phyloP scores from a whole-genome alignment of 441 rosid species.

The Capsella rubella region DNA sequence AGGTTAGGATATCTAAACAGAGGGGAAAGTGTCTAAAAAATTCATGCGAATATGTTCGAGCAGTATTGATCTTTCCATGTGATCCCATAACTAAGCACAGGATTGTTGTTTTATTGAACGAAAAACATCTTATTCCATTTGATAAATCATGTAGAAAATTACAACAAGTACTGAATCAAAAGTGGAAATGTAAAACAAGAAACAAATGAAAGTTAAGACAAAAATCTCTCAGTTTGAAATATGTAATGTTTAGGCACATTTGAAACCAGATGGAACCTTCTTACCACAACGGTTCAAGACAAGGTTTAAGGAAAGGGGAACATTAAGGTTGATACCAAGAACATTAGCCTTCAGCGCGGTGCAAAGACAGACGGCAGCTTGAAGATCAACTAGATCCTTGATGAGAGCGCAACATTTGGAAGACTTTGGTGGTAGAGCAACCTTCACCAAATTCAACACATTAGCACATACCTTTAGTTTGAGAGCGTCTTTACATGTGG shows the following conservation, averaged over 20 bases:
- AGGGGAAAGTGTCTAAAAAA: too few relatives aligned
- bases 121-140: too few relatives aligned
- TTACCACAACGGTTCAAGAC: conserved; percentile 24
- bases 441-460: conserved; percentile 31
- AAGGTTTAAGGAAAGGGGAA: conserved; percentile 32
- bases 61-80: too few relatives aligned
- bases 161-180: too few relatives aligned
- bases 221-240: neutral
- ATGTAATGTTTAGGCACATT: conserved; percentile 23
- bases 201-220: neutral
- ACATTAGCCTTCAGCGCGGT: conserved; percentile 34
- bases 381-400: conserved; percentile 27
- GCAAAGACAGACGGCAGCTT: conserved; percentile 41
- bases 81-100: too few relatives aligned
- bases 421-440: conserved; percentile 26
- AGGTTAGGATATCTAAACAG: too few relatives aligned
- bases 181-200: neutral
- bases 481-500: conserved; percentile 36
- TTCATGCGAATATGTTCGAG: too few relatives aligned
- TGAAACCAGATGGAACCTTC: conserved; percentile 38
- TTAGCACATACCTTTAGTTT: conserved; percentile 38
- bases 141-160: too few relatives aligned
- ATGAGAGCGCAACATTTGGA: conserved; percentile 28
- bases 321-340: conserved; percentile 31
- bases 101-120: too few relatives aligned